Conservation (phyloP, 768 basidiomycete species). For the Pilatotrama ljubarskyi region DNA sequence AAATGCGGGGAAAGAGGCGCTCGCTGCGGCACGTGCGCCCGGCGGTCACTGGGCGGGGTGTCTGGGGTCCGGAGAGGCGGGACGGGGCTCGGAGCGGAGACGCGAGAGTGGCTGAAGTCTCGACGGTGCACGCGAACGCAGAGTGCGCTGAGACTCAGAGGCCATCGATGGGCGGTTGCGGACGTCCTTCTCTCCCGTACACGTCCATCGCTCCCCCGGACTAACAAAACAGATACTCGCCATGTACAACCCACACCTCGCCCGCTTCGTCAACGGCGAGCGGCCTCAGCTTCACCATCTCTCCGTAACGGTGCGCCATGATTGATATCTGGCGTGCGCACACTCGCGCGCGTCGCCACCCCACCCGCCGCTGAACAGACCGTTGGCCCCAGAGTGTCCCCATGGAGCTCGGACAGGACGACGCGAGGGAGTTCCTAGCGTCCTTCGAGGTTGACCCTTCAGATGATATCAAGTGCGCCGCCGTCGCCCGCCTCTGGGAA, state of each 20-base stretch:
- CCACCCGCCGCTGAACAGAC: neutral
- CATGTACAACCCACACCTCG: constrained; percentile 15
- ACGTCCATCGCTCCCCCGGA: neutral
- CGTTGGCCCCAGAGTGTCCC: constrained; percentile 3
- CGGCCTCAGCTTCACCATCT: constrained; percentile 14
- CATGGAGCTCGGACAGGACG: constrained; percentile 13
- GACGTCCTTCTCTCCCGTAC: neutral
- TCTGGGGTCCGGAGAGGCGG: neutral
- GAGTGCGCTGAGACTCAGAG: neutral
- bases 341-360: neutral
- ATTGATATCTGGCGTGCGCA: neutral
- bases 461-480: constrained; percentile 14
- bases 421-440: constrained; percentile 6
- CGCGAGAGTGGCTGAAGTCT: neutral
- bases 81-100: neutral
- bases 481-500: constrained; percentile 15
- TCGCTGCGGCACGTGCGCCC: neutral
- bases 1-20: constrained; percentile 9
- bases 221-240: neutral
- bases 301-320: constrained; percentile 15
- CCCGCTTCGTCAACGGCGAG: constrained; percentile 17
- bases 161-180: constrained; percentile 6
- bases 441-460: constrained; percentile 10
- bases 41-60: neutral
- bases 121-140: neutral